Conservation (phyloP, 2,329 filamentous ascomycete species). For the Fusarium avenaceum region DNA sequence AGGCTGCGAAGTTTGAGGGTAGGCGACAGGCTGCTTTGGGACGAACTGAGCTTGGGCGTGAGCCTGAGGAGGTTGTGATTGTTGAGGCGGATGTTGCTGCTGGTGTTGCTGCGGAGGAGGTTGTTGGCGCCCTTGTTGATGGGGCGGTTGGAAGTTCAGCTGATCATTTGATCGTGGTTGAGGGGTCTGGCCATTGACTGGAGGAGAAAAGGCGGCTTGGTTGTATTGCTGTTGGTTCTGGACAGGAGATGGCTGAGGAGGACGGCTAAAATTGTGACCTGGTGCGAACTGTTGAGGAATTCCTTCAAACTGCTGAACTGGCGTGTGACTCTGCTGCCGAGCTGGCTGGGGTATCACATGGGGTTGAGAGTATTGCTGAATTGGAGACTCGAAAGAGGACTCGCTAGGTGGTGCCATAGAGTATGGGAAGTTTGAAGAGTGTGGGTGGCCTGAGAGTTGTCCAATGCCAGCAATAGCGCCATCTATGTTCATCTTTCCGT, state of each 20-base stretch:
- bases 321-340: constrained; percentile 53
- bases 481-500: constrained; percentile 51
- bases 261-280: constrained; percentile 45
- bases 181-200: constrained; percentile 47
- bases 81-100: constrained; percentile 37
- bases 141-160: constrained; percentile 43
- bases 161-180: constrained; percentile 46
- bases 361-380: constrained; percentile 52
- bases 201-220: constrained; percentile 45
- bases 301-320: constrained; percentile 52
- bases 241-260: constrained; percentile 51
- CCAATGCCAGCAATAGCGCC: constrained; percentile 50
- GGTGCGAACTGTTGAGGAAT: constrained; percentile 49
- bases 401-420: constrained; percentile 53
- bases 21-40: constrained; percentile 41
- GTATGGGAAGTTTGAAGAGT: constrained; percentile 54
- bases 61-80: constrained; percentile 37
- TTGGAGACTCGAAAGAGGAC: constrained; percentile 51
- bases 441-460: constrained; percentile 52
- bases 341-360: constrained; percentile 53
- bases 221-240: constrained; percentile 49
- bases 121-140: constrained; percentile 46
- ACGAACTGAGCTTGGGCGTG: constrained; percentile 43
- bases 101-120: constrained; percentile 31
- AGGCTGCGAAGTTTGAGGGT: constrained; percentile 35